Conservation (phyloP, 768 basidiomycete species). For the Russula virescens region DNA sequence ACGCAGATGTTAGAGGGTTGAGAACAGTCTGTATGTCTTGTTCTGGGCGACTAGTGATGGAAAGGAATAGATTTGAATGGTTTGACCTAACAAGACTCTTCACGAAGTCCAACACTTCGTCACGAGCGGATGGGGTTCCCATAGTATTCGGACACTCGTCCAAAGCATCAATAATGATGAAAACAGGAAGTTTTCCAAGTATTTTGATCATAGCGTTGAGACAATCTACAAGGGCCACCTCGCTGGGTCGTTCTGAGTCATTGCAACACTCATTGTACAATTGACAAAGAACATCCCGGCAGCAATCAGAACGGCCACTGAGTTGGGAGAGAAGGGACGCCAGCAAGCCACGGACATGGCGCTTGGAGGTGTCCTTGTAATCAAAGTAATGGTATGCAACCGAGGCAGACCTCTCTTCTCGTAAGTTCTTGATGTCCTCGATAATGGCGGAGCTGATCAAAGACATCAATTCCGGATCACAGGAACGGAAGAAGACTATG, state of each 20-base stretch:
- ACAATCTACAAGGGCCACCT: background rate
- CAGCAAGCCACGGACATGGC: background rate
- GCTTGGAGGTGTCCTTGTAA: background rate
- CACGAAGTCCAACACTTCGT: background rate
- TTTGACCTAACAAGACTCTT: background rate
- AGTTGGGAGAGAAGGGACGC: background rate
- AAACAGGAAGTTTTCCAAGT: background rate
- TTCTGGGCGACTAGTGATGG: constrained; percentile 2
- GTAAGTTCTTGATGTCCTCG: background rate
- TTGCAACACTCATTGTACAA: background rate
- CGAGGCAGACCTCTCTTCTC: background rate
- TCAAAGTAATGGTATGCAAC: background rate
- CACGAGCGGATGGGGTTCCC: background rate
- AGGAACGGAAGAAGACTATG: background rate
- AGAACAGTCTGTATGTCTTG: background rate
- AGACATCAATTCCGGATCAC: background rate
- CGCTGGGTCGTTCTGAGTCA: background rate
- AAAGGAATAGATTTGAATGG: background rate
- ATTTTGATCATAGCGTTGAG: background rate
- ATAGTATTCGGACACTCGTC: constrained; percentile 1
- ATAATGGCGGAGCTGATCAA: background rate
- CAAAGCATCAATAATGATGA: background rate
- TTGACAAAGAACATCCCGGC: background rate
- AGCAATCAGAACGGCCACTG: background rate
- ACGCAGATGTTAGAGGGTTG: background rate